Evolutionary conservation across 805 yeast species (phyloP).

Genomic region (Hanseniaspora valbyensis): DNA sequence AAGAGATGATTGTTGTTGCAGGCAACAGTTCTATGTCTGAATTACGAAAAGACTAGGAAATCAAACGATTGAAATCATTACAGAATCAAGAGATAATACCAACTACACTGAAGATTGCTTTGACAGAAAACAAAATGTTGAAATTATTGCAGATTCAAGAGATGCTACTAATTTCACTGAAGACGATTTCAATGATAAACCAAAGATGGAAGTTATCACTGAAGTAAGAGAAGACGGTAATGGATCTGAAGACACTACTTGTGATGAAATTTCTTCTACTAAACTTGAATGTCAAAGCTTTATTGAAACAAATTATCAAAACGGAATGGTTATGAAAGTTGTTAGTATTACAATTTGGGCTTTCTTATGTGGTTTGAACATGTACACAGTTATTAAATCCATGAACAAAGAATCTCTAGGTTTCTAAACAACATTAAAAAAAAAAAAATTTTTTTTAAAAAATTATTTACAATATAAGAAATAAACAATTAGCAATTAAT

Average conservation of each 20-base stretch:
- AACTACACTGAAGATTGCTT: no score
- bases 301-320: neutral
- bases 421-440: no score
- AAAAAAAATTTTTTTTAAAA: neutral
- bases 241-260: neutral
- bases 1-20: constrained; percentile 66
- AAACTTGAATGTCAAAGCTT: neutral
- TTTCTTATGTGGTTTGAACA: neutral
- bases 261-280: neutral
- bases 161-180: no score
- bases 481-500: no score
- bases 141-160: no score
- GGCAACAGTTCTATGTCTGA: no score
- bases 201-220: neutral
- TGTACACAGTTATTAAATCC: neutral
- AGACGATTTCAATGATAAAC: neutral
- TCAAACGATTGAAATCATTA: no score
- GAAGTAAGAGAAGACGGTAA: neutral
- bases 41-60: no score
- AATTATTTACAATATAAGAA: neutral
- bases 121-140: no score
- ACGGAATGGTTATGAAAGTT: neutral
- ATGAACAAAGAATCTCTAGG: constrained; percentile 2
- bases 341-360: neutral
- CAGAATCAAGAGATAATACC: no score